Evolutionary conservation across 371 early-diverging fungal genomes (phyloP).

Genomic region (Entomophthora muscae): DNA sequence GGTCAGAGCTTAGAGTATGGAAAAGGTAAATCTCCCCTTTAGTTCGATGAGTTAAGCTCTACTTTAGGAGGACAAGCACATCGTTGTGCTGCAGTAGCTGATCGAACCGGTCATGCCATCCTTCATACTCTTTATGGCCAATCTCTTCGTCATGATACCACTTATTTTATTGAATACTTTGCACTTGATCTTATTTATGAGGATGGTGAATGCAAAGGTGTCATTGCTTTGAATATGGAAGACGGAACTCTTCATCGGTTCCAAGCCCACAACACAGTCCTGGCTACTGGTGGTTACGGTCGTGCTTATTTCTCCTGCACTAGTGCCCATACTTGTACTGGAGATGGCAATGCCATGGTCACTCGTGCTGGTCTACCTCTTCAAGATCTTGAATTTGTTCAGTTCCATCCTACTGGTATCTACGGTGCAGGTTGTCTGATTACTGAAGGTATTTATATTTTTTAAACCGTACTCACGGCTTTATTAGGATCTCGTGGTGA

Average conservation of each 20-base stretch:
- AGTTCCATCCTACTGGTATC: slow-evolving; percentile 97
- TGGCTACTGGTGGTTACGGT: slow-evolving; percentile 97
- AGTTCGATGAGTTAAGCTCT: too few species aligned
- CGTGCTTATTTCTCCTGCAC: slow-evolving; percentile 97
- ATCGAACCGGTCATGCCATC: slow-evolving; percentile 94
- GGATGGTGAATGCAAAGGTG: slow-evolving; percentile 91
- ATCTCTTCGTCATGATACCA: slow-evolving; percentile 86
- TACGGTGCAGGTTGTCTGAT: slow-evolving; percentile 96
- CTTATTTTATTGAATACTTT: slow-evolving; percentile 96
- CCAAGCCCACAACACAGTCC: slow-evolving; percentile 91
- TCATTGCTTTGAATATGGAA: slow-evolving; percentile 91
- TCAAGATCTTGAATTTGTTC: slow-evolving; percentile 93
- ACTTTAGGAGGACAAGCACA: slow-evolving; percentile 82
- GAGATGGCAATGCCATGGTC: slow-evolving; percentile 96
- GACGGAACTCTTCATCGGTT: slow-evolving; percentile 95
- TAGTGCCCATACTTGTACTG: slow-evolving; percentile 95
- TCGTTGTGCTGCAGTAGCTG: slow-evolving; percentile 95
- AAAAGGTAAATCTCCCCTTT: slow-evolving; percentile 37
- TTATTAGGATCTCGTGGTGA: slow-evolving; percentile 60
- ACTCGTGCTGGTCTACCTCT: slow-evolving; percentile 77
- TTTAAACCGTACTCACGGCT: background rate
- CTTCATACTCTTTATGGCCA: slow-evolving; percentile 95
- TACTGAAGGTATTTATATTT: slow-evolving; percentile 60
- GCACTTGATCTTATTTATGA: slow-evolving; percentile 97
- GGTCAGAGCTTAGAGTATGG: slow-evolving; percentile 89